These are phyloP conservation scores for Malassezia pachydermatis DNA, from an alignment of 1,284 basidiomycete species.

Conservation along the genomic window DNA sequence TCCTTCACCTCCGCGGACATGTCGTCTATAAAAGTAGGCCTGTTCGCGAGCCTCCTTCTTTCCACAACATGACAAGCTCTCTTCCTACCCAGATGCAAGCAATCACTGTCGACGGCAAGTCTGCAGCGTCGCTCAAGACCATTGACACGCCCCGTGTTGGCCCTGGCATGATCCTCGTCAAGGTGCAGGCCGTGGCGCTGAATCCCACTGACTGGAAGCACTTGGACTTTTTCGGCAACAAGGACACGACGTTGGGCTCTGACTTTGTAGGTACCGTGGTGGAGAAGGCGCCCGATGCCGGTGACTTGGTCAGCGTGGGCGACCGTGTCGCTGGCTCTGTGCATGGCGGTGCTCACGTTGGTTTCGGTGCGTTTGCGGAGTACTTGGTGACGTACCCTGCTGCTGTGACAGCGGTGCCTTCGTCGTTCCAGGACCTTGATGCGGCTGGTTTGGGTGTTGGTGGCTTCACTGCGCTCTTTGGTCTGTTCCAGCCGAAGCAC, in stretches of 20 bases:
- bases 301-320: conserved; percentile 52
- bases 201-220: conserved; percentile 47
- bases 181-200: conserved; percentile 29
- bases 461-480: conserved; percentile 31
- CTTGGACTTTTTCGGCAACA: conserved; percentile 47
- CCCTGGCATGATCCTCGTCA: conserved; percentile 28
- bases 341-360: conserved; percentile 49
- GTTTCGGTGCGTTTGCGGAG: conserved; percentile 46
- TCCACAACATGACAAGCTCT: too few species aligned
- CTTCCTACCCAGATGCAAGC: too few species aligned
- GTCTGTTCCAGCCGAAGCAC: conserved; percentile 16
- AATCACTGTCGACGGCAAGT: conserved; percentile 25
- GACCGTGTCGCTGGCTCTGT: conserved; percentile 55
- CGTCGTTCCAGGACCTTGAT: conserved; percentile 20
- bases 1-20: too few species aligned
- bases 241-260: conserved; percentile 53
- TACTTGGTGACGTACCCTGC: conserved; percentile 43
- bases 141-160: conserved; percentile 30
- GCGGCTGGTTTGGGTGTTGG: conserved; percentile 34
- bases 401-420: conserved; percentile 30
- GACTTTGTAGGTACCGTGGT: conserved; percentile 58
- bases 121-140: conserved; percentile 23
- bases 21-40: too few species aligned
- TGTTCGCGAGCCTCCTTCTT: too few species aligned
- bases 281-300: conserved; percentile 49